Conservation (phyloP, 1,284 basidiomycete species). For the Marasmius tenuissimus region DNA sequence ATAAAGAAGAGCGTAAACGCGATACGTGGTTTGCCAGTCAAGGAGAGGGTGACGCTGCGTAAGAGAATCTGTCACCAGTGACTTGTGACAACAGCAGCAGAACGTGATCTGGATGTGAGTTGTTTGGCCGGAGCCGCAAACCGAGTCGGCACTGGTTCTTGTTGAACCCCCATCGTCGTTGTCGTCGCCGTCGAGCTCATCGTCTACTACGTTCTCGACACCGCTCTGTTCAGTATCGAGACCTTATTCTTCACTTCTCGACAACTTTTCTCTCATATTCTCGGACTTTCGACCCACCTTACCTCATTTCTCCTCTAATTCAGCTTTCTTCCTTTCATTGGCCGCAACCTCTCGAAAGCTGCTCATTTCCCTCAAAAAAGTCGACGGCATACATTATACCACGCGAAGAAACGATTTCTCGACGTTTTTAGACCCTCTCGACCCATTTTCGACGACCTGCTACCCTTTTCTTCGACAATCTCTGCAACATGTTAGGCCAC, state of each 20-base stretch:
- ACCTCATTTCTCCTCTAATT: neutral
- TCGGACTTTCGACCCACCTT: neutral
- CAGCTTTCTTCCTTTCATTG: neutral
- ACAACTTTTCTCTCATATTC: constrained; percentile 1
- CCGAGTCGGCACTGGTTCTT: constrained; percentile 6
- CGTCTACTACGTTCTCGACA: neutral
- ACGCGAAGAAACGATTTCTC: neutral
- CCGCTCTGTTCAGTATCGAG: neutral
- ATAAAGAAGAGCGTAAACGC: neutral
- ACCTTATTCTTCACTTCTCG: neutral
- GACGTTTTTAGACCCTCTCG: neutral
- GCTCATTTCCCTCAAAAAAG: constrained; percentile 1
- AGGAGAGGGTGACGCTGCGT: constrained; percentile 3
- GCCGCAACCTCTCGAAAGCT: neutral
- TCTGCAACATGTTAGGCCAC: constrained; percentile 70
- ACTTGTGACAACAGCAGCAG: neutral
- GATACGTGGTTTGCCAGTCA: neutral
- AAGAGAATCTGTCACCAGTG: neutral
- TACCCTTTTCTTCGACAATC: neutral
- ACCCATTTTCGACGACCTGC: neutral
- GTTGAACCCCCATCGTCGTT: constrained; percentile 9
- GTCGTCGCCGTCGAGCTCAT: constrained; percentile 7
- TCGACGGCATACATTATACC: neutral
- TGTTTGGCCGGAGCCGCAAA: constrained; percentile 8
- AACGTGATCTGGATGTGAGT: neutral